Evolutionary conservation across 2,329 filamentous ascomycete genomes (phyloP).

Genomic region (Chalaropsis thielavioides): DNA sequence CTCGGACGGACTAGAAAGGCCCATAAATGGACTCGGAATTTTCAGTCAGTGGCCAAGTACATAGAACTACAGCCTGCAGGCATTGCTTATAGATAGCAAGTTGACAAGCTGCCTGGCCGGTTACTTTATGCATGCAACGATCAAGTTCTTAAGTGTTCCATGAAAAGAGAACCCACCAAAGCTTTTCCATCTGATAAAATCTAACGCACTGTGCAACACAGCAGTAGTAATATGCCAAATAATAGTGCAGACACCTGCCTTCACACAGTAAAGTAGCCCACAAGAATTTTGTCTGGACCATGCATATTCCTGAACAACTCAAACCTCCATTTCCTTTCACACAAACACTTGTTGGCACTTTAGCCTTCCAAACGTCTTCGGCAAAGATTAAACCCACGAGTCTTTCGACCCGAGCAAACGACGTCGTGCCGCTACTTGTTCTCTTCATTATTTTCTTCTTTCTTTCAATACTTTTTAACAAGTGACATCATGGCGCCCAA

Average conservation of each 20-base stretch:
- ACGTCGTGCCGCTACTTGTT: neutral
- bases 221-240: neutral
- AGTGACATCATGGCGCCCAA: constrained; percentile 31
- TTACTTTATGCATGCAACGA: neutral
- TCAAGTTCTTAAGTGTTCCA: neutral
- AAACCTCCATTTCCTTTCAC: neutral
- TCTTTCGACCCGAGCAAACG: neutral
- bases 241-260: neutral
- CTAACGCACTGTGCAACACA: neutral
- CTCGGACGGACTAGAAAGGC: too few relatives aligned
- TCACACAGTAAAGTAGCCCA: constrained; percentile 1
- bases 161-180: neutral
- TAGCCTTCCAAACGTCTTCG: neutral
- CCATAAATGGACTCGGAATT: too few relatives aligned
- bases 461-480: neutral
- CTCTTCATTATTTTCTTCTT: neutral
- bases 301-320: neutral
- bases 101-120: neutral
- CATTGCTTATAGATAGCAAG: too few relatives aligned
- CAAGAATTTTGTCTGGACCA: constrained; percentile 7
- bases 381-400: neutral
- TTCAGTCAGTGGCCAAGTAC: too few relatives aligned
- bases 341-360: neutral
- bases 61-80: too few relatives aligned
- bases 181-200: neutral